Base-by-base conservation (phyloP, 2,329 filamentous ascomycete species). In the Cladosporium sp. region DNA sequence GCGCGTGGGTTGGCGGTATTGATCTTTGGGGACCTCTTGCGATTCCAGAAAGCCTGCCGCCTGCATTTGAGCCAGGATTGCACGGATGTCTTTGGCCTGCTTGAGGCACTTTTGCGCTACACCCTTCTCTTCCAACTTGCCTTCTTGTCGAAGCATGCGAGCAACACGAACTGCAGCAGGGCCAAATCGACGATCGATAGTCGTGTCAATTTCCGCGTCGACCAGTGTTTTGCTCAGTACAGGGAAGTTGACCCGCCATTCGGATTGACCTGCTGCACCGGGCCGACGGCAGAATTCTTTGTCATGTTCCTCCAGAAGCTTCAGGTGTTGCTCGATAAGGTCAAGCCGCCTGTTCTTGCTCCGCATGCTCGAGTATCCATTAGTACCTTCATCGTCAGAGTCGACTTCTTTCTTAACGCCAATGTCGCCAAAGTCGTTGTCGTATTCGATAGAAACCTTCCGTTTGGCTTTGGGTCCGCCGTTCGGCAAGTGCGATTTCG, bases 61-160 rank as follows among this genome's bases (percentile, higher is more conserved):
- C 61, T 95, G 88, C 79, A 98, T 87, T 56, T 85, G 83, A 11
- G 88, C 85, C 70, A 97, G 85, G 57, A 90, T 86, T 54, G 85
- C 83, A 16, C 93, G 88, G 19, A 97, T 82, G 49, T 95, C 89
- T 54, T 86, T 84, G 62, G 92, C 88, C 53, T 86, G 86, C 75
- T 96, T 85, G 56, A 98, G 80, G 49, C 87, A 87, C 52, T 90
- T 78, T 46, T 84, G 84, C 35, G 87, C 86, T 10, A 96, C 77
- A 56, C 87, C 85, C 70, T 95, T 95, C 70, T 98, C 93, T 60
- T 97, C 92, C n/a, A 97, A 77, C 66, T 93, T 95, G 49, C 93
- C 93, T 65, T 91, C 89, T 54, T 87, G 84, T 37, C 86, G 81
- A 16, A 98, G 78, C 52, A 97, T 89, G 16, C 89, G 86, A 16